A percentile compares a stretch with the other conserved stretches of the same genome.
phyloP scores from a whole-genome alignment of 805 yeast genomes.

The Zygoascus tannicola region DNA sequence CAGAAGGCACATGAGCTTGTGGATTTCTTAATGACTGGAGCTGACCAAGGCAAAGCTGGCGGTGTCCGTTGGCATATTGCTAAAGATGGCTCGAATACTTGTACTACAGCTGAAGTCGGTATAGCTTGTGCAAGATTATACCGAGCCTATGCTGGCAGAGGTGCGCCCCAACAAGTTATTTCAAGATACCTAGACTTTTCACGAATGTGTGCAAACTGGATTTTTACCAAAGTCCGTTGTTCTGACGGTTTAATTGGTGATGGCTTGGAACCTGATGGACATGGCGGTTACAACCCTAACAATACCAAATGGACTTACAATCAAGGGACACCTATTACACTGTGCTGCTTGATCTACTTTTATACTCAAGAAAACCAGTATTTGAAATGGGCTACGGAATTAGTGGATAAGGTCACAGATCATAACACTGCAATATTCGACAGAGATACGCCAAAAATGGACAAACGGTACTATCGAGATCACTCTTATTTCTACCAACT shows the following conservation, averaged over 20 bases:
- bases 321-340: slow-evolving; percentile 55
- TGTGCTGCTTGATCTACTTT: slow-evolving; percentile 41
- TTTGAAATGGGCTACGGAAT: slow-evolving; percentile 28
- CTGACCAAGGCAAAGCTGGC: slow-evolving; percentile 45
- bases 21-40: slow-evolving; percentile 56
- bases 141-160: slow-evolving; percentile 29
- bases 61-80: slow-evolving; percentile 62
- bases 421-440: slow-evolving; percentile 49
- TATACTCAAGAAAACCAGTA: slow-evolving; percentile 45
- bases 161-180: neutral
- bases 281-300: slow-evolving; percentile 33
- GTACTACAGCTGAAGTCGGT: slow-evolving; percentile 62
- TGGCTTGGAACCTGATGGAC: slow-evolving; percentile 41
- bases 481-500: slow-evolving; percentile 54
- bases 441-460: slow-evolving; percentile 46
- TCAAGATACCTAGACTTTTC: slow-evolving; percentile 47
- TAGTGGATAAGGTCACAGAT: slow-evolving; percentile 51
- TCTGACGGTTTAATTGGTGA: slow-evolving; percentile 49
- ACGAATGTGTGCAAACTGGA: slow-evolving; percentile 50
- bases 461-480: slow-evolving; percentile 55
- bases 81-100: slow-evolving; percentile 49
- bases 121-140: slow-evolving; percentile 51
- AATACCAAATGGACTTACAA: slow-evolving; percentile 58
- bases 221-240: slow-evolving; percentile 39
- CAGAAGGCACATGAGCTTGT: slow-evolving; percentile 50